Conservation (phyloP, 371 early-diverging fungal species). For the Amoeboaphelidium protococcarum region DNA sequence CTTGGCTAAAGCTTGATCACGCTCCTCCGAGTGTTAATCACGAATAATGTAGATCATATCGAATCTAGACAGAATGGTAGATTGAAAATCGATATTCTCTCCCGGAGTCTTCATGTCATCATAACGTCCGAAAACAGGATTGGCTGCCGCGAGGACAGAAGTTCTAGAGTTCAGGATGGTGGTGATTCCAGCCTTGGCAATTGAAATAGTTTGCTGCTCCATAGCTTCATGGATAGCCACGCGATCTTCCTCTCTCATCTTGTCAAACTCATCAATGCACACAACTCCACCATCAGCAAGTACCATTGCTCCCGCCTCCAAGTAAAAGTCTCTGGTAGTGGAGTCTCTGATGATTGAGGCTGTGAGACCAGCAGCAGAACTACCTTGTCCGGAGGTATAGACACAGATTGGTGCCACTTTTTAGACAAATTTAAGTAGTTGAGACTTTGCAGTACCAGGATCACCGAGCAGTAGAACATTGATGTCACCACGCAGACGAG, state of each 20-base stretch:
- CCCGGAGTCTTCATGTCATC: constrained; percentile 93
- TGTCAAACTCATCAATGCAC: constrained; percentile 99
- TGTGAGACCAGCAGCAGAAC: constrained; percentile 65
- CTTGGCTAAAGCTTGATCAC: constrained; percentile 70
- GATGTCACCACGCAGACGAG: constrained; percentile 93
- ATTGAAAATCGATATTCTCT: constrained; percentile 98
- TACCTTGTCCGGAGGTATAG: constrained; percentile 70
- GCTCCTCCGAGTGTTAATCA: constrained; percentile 58
- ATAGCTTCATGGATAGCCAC: constrained; percentile 99
- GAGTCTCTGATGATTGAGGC: constrained; percentile 48
- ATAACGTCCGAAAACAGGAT: constrained; percentile 99
- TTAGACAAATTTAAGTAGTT: constrained; percentile 95
- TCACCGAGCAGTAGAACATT: constrained; percentile 97
- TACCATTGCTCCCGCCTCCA: constrained; percentile 99
- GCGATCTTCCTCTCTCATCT: constrained; percentile 98
- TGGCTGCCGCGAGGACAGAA: constrained; percentile 98
- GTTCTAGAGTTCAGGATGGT: constrained; percentile 96
- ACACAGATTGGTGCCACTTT: constrained; percentile 87
- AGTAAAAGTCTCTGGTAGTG: constrained; percentile 62
- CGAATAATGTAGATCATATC: constrained; percentile 91
- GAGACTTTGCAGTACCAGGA: constrained; percentile 98
- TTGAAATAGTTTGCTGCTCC: constrained; percentile 99
- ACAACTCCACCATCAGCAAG: constrained; percentile 98
- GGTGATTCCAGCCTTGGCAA: constrained; percentile 99
- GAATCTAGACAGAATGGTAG: constrained; percentile 91